Base-by-base conservation (phyloP, 805 yeast species). In the Candida chilensis region DNA sequence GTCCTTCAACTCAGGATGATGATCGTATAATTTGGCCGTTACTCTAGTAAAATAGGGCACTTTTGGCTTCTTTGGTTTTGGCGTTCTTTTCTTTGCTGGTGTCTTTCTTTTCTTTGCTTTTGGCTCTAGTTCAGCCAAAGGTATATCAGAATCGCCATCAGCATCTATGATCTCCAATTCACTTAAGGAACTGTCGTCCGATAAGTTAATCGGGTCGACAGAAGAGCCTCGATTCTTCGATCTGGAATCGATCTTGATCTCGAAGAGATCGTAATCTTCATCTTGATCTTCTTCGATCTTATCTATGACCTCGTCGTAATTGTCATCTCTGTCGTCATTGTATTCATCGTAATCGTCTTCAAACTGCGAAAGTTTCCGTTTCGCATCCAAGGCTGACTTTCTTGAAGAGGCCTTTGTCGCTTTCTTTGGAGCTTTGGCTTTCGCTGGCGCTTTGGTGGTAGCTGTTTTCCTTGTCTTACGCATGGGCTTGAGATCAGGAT, bases 1-100 rank as follows among this genome's bases (percentile, higher is more conserved):
- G 21, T 72, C 72, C 36, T 68, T 67, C 31, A 92, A 60, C 32
- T 82, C 78, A 0, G 96, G 95, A 51, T 92, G 97, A 32, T 71
- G 64, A 24, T 72, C 81, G 44, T 67, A 83, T 13, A 92, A 57
- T 34, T 70, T 71, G 22, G 64, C 63, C 1, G 95, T 84, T 46
- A 76, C 69, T 28, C 90, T 61, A 27, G 81, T 77, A 52, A 71
- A 80, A 20, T 77, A 76, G 2, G 87, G 78, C 4, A 77, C 57
- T 42, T 77, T 78, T 5, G 74, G 78, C 40, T 68, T 67, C 9
- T 67, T 64, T 19, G 52, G 57, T 9, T 35, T 35, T 12, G 41
- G 40, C 30, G 39, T n/a, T 10, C 28, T 9, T 39, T 53, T 57
- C 14, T 40, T 42, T 18, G 50, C 36, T 26, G 31, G 20, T 16